Evolutionary conservation across 352 stramenopile genomes (phyloP).

Genomic region (Globisporangium lucens): DNA sequence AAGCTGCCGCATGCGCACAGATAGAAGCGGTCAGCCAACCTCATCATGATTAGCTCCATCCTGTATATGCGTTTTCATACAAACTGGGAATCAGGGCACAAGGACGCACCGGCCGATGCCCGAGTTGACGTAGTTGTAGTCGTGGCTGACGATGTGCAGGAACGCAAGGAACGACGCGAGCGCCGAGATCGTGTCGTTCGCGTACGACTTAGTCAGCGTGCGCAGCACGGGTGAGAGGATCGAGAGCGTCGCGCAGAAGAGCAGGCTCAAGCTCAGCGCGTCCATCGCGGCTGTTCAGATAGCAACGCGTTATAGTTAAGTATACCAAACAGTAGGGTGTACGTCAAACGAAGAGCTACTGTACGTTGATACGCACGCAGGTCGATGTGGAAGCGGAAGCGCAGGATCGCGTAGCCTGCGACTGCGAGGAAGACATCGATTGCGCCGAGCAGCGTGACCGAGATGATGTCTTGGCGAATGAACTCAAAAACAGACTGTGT

Average conservation of each 20-base stretch:
- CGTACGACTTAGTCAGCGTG: conserved; percentile 89
- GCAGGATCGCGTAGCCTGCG: conserved; percentile 55
- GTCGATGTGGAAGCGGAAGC: conserved; percentile 30
- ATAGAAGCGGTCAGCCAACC: neutral
- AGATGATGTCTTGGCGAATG: conserved; percentile 53
- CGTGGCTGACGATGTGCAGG: conserved; percentile 88
- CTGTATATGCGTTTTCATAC: neutral
- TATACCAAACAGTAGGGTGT: neutral
- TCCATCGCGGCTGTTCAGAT: conserved; percentile 32
- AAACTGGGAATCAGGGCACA: neutral
- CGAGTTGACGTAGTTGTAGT: conserved; percentile 89
- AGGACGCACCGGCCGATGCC: conserved; percentile 57
- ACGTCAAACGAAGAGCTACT: neutral
- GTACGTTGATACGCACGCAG: conserved; percentile 28
- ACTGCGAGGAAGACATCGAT: conserved; percentile 61
- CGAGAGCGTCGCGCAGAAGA: conserved; percentile 82
- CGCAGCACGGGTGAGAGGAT: conserved; percentile 88
- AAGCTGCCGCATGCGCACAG: conserved; percentile 35
- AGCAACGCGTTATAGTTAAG: neutral
- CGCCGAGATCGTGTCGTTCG: conserved; percentile 91
- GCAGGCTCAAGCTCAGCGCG: conserved; percentile 61
- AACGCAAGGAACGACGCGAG: conserved; percentile 71
- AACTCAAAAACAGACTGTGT: conserved; percentile 71
- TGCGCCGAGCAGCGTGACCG: conserved; percentile 43
- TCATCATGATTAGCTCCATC: neutral